Evolutionary conservation across 129 eudicot genomes (phyloP).

Genomic region (Silybum marianum): DNA sequence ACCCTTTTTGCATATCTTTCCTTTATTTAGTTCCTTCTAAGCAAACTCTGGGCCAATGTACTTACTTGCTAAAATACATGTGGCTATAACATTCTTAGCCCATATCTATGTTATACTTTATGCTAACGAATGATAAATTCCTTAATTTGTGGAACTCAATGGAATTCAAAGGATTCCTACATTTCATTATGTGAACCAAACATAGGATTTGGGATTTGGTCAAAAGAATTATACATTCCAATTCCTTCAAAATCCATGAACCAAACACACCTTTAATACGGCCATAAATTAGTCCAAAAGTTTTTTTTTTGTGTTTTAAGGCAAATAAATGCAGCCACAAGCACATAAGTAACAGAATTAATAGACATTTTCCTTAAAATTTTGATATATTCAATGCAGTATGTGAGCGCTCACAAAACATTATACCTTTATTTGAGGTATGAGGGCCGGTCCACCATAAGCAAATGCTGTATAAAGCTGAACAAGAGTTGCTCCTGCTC

Average conservation of each 20-base stretch:
- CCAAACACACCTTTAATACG: too few species aligned
- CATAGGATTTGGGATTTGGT: too few species aligned
- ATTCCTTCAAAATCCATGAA: too few species aligned
- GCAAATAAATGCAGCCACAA: neutral
- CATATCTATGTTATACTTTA: neutral
- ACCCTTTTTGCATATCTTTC: neutral
- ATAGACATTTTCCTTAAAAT: neutral
- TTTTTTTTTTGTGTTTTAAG: neutral
- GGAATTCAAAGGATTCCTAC: too few species aligned
- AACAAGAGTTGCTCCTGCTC: slow-evolving; percentile 97
- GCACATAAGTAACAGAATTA: neutral
- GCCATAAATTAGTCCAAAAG: neutral
- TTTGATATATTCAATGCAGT: neutral
- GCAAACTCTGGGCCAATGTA: neutral
- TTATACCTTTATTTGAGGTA: slow-evolving; percentile 83
- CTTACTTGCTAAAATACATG: neutral
- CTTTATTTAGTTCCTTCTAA: neutral
- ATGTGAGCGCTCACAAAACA: neutral
- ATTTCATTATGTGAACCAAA: too few species aligned
- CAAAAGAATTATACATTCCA: too few species aligned
- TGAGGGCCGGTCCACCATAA: slow-evolving; percentile 96
- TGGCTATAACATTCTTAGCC: neutral
- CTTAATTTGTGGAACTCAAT: too few species aligned
- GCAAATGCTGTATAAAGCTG: slow-evolving; percentile 95
- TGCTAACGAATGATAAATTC: too few species aligned